Conservation (phyloP, 2,329 filamentous ascomycete species). For the Paradendryphiella salina region DNA sequence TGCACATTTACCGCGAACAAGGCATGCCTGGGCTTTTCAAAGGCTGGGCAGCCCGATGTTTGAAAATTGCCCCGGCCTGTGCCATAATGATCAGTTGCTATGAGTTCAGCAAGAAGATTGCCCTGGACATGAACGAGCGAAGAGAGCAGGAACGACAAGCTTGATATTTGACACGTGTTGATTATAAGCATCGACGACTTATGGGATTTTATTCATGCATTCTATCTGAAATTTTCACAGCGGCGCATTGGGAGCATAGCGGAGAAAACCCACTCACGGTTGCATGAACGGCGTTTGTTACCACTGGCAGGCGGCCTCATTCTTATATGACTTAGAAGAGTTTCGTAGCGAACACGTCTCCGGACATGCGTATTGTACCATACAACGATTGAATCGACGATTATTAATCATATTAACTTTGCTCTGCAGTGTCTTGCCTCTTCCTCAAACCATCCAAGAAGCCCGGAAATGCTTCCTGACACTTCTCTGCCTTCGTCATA, state of each 20-base stretch:
- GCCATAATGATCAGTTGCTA: conserved; percentile 99
- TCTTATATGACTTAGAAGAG: background rate
- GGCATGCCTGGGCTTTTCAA: conserved; percentile 80
- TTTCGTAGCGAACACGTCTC: background rate
- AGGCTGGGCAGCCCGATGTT: conserved; percentile 86
- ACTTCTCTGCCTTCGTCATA: conserved; percentile 37
- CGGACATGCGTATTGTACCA: background rate
- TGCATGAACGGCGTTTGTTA: conserved; percentile 12
- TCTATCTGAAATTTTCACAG: conserved; percentile 10
- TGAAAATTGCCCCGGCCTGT: conserved; percentile 94
- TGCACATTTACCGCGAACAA: conserved; percentile 87
- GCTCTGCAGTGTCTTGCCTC: background rate
- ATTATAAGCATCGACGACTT: background rate
- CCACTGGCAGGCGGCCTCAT: background rate
- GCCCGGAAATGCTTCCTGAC: conserved; percentile 39
- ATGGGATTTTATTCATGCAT: background rate
- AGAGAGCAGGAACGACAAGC: conserved; percentile 35
- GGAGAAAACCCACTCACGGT: conserved; percentile 5
- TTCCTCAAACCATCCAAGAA: conserved; percentile 33
- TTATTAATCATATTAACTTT: background rate
- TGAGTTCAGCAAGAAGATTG: conserved; percentile 90
- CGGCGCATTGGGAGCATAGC: conserved; percentile 8
- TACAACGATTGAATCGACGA: background rate
- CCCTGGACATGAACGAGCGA: conserved; percentile 71
- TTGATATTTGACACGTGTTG: background rate